Conservation (phyloP, 1,139 yeast genomes). For the Taphrina confusa region DNA sequence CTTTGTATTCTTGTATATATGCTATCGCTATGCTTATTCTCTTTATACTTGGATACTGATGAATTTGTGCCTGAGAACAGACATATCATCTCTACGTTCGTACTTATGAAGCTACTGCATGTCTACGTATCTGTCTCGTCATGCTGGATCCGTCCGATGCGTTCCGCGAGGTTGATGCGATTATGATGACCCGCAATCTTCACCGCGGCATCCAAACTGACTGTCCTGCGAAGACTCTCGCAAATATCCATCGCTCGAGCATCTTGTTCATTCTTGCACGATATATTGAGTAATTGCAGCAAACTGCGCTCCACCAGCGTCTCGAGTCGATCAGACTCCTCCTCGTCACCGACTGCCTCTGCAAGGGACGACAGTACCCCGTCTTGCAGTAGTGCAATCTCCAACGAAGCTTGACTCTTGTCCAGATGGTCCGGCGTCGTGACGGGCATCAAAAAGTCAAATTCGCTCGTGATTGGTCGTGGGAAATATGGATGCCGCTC, state of each 20-base stretch:
- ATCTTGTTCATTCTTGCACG: slow-evolving; percentile 68
- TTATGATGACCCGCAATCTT: slow-evolving; percentile 82
- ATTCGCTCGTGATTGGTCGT: slow-evolving; percentile 76
- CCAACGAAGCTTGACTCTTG: slow-evolving; percentile 43
- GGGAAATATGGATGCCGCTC: slow-evolving; percentile 63
- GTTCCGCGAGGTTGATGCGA: slow-evolving; percentile 62
- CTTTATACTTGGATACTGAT: background rate
- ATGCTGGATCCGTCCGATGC: slow-evolving; percentile 49
- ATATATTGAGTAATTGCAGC: slow-evolving; percentile 70
- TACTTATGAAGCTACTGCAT: background rate
- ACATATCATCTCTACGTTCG: too few relatives aligned
- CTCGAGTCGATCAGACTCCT: slow-evolving; percentile 47
- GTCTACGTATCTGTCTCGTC: background rate
- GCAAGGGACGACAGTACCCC: slow-evolving; percentile 44
- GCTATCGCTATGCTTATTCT: background rate
- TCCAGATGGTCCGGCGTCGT: slow-evolving; percentile 44
- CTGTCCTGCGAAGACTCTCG: slow-evolving; percentile 67
- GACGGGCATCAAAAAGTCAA: slow-evolving; percentile 67
- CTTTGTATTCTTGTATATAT: background rate
- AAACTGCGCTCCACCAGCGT: slow-evolving; percentile 64
- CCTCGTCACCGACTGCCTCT: slow-evolving; percentile 42
- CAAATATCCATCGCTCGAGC: slow-evolving; percentile 72
- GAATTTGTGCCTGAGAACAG: background rate
- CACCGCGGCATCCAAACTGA: slow-evolving; percentile 79
- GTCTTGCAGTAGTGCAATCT: slow-evolving; percentile 41